A percentile compares a stretch with the other conserved stretches of the same genome.
Conservation (phyloP, 805 yeast species). For the Komagataella phaffii region DNA sequence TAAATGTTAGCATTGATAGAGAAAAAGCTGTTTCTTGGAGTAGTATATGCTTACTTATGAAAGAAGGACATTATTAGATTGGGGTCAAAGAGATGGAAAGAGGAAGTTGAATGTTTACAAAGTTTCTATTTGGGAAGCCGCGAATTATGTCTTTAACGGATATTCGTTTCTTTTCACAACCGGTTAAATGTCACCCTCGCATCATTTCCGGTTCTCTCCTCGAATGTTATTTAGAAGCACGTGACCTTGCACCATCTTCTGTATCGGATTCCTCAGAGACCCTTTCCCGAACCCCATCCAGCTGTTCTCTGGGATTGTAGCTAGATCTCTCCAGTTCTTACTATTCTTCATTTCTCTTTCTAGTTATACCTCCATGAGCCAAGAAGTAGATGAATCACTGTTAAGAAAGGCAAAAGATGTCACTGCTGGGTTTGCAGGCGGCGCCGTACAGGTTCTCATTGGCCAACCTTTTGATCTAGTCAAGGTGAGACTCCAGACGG, state of each 20-base stretch:
- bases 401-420: constrained; percentile 37
- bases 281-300: neutral
- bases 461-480: constrained; percentile 63
- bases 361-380: neutral
- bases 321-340: neutral
- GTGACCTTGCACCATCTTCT: neutral
- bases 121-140: constrained; percentile 1
- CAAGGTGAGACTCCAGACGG: constrained; percentile 59
- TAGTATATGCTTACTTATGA: constrained; percentile 5
- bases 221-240: neutral
- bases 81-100: neutral
- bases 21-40: neutral
- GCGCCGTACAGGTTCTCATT: constrained; percentile 40
- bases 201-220: neutral
- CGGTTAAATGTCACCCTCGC: neutral
- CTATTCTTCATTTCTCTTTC: neutral
- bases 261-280: neutral
- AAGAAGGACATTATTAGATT: constrained; percentile 6
- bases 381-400: constrained; percentile 18
- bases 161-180: neutral
- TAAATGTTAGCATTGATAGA: neutral
- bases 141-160: neutral
- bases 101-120: neutral
- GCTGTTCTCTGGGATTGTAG: neutral
- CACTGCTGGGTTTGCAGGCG: constrained; percentile 41